Evolutionary conservation across 2,329 filamentous ascomycete genomes (phyloP).

Genomic region (Paecilomyces dactylethromorphus): DNA sequence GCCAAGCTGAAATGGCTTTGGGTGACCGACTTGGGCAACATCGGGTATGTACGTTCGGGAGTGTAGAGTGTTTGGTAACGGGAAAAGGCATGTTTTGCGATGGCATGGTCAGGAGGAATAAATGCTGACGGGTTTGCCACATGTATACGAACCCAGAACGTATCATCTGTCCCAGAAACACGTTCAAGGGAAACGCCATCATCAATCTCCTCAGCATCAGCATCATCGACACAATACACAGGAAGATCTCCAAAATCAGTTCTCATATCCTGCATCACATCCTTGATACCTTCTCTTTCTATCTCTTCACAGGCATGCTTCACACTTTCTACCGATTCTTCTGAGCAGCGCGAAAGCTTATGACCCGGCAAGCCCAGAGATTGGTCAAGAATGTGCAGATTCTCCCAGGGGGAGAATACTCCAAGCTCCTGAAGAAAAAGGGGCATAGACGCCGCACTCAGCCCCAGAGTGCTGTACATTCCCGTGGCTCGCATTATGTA

Average conservation of each 20-base stretch:
- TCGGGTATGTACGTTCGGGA: slow-evolving; percentile 50
- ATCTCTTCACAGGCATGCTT: slow-evolving; percentile 19
- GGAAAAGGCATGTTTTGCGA: slow-evolving; percentile 50
- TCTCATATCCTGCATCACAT: slow-evolving; percentile 51
- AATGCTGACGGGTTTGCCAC: slow-evolving; percentile 60
- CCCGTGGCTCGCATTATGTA: slow-evolving; percentile 51
- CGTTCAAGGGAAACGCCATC: slow-evolving; percentile 56
- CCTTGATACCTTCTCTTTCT: slow-evolving; percentile 30
- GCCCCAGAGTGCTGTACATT: slow-evolving; percentile 43
- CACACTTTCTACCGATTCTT: slow-evolving; percentile 24
- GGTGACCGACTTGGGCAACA: slow-evolving; percentile 48
- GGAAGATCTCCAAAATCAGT: slow-evolving; percentile 52
- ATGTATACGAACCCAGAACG: slow-evolving; percentile 57
- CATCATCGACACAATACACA: slow-evolving; percentile 55
- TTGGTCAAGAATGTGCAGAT: slow-evolving; percentile 45
- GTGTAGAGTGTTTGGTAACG: slow-evolving; percentile 49
- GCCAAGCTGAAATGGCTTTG: slow-evolving; percentile 49
- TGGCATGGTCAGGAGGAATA: slow-evolving; percentile 43
- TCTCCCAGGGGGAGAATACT: slow-evolving; percentile 53
- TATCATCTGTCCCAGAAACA: slow-evolving; percentile 34
- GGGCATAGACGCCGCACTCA: slow-evolving; percentile 33
- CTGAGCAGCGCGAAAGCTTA: slow-evolving; percentile 21
- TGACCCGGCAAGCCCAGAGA: slow-evolving; percentile 47
- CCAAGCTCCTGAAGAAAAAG: slow-evolving; percentile 57
- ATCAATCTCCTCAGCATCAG: slow-evolving; percentile 52